Conservation (phyloP, 106 monocot species). For the Phalaenopsis equestris region DNA sequence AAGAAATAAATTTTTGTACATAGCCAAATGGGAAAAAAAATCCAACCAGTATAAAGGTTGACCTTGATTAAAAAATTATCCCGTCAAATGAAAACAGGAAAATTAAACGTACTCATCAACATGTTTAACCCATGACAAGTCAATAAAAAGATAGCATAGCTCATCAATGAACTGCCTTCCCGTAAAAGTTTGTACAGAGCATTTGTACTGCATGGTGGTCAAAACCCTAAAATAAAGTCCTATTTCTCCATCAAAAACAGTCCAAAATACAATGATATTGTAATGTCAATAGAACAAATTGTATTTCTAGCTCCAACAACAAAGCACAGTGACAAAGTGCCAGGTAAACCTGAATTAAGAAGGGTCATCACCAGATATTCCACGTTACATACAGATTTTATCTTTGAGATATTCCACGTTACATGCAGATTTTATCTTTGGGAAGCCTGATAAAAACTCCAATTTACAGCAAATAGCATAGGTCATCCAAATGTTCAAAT, state of each 20-base stretch:
- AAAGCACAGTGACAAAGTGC: not conserved
- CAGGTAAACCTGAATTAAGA: not conserved
- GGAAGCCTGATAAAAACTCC: not conserved
- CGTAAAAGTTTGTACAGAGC: not conserved
- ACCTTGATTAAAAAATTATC: not conserved
- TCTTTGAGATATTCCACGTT: too few relatives aligned
- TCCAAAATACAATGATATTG: constrained; percentile 2
- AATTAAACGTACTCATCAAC: not conserved
- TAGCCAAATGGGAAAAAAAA: not conserved
- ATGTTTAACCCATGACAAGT: not conserved
- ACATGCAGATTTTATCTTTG: not conserved
- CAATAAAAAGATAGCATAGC: not conserved
- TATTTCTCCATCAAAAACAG: not conserved
- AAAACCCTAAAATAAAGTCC: constrained; percentile 1
- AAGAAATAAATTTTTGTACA: not conserved
- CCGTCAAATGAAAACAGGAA: not conserved
- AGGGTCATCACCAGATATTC: not conserved
- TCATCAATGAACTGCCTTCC: not conserved
- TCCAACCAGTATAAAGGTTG: not conserved
- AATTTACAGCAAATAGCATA: not conserved
- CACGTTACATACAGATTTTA: not conserved
- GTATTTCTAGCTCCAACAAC: not conserved
- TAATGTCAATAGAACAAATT: not conserved
- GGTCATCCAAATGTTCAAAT: not conserved
- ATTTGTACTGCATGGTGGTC: not conserved